Percentiles rank a stretch among this genome's conserved stretches.
Conservation (phyloP, 2,329 filamentous ascomycete genomes). For the Niveomyces coronatus region DNA sequence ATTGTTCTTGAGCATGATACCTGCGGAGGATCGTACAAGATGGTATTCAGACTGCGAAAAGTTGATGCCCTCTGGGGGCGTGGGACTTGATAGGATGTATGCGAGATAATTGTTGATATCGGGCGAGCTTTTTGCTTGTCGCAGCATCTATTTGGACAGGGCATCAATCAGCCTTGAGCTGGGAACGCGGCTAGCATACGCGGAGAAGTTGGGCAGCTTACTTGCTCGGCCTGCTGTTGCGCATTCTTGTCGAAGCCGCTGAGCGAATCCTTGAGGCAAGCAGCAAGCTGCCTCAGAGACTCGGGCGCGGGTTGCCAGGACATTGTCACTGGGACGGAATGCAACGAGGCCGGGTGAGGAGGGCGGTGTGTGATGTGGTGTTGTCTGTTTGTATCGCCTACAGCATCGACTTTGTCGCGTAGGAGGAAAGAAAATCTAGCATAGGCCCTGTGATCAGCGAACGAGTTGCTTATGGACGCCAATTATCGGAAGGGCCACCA, state of each 20-base stretch:
- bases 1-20: conserved; percentile 94
- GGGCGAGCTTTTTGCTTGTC: conserved; percentile 75
- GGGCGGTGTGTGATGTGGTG: too few relatives aligned
- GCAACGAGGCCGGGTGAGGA: not conserved
- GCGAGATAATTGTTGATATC: conserved; percentile 97
- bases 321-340: conserved; percentile 44
- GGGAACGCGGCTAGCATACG: conserved; percentile 7
- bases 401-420: conserved; percentile 9
- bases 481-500: not conserved
- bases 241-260: conserved; percentile 69
- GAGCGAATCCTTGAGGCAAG: conserved; percentile 84
- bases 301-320: conserved; percentile 86
- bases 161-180: conserved; percentile 15
- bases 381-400: conserved; percentile 2
- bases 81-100: conserved; percentile 70
- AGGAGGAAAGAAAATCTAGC: conserved; percentile 9
- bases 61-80: conserved; percentile 49
- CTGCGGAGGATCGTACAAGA: conserved; percentile 74
- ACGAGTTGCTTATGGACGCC: too few relatives aligned
- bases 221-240: conserved; percentile 82
- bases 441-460: not conserved
- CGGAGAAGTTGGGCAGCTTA: conserved; percentile 33
- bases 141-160: conserved; percentile 62
- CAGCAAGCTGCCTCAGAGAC: conserved; percentile 79
- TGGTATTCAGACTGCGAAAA: conserved; percentile 54